These are phyloP conservation scores for Murraya koenigii DNA, from an alignment of 345 rosid genomes.

Conservation along the genomic window DNA sequence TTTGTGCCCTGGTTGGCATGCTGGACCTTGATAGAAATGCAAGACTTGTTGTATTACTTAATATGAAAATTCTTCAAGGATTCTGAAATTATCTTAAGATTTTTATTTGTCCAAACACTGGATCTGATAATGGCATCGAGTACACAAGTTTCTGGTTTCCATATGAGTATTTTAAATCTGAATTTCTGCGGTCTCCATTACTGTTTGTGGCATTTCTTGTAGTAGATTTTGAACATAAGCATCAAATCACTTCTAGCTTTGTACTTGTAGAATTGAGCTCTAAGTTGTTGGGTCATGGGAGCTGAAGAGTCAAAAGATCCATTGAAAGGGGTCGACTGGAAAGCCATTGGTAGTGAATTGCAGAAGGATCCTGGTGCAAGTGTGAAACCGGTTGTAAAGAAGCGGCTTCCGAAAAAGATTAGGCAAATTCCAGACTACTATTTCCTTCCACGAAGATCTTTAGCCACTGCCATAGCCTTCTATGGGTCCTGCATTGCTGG, in stretches of 20 bases:
- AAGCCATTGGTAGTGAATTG: constrained; percentile 55
- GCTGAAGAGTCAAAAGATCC: constrained; percentile 69
- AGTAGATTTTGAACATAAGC: not conserved
- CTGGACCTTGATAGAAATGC: not conserved
- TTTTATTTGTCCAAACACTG: not conserved
- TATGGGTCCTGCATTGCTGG: constrained; percentile 80
- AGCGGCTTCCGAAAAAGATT: constrained; percentile 73
- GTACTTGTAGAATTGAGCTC: constrained; percentile 6
- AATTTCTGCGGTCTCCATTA: not conserved
- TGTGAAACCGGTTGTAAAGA: constrained; percentile 47
- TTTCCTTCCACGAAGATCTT: constrained; percentile 75
- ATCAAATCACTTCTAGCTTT: not conserved
- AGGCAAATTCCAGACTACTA: constrained; percentile 87
- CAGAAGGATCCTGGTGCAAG: constrained; percentile 62
- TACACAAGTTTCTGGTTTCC: not conserved
- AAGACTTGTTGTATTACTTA: not conserved
- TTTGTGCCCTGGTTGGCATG: not conserved
- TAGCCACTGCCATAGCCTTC: constrained; percentile 56
- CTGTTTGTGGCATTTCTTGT: not conserved
- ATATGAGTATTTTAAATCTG: not conserved
- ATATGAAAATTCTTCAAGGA: not conserved
- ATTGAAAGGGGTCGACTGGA: constrained; percentile 90
- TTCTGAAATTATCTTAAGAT: not conserved
- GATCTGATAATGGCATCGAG: not conserved
- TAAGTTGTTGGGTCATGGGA: constrained; percentile 37